Evolutionary conservation across 2,329 filamentous ascomycete genomes (phyloP), one percentile per base, ranked within the genome.

Genomic region (Eurotiales sp.): DNA sequence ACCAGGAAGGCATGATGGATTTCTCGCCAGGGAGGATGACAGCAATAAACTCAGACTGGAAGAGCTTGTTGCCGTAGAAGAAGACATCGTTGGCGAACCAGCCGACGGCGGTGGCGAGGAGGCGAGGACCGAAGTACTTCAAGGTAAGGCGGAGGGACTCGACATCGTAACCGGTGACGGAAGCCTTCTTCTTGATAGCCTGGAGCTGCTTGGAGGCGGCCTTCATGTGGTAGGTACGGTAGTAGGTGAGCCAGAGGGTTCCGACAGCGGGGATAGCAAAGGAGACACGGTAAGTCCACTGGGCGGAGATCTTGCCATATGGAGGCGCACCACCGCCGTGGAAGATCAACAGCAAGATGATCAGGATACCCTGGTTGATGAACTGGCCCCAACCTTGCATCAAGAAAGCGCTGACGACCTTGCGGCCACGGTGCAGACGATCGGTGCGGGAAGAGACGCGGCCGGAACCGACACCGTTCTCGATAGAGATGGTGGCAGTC

Each of bases 381-480:
- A 96, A 88, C 72, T 97, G 92, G 59, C 92, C 92, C 92, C 92
- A 97, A 50, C 92, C 92, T 73, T 97, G 92, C 92, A 97, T 96
- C 72, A 97, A 73, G 77, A 97, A 97, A 53, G 92, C 91, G 70
- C 87, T 90, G 59, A 90, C 96, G 67, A 96, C 92, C 72, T 95
- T 95, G 65, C 92, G 88, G 58, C 92, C 92, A 73, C 92, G 90
- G 76, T 97, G 92, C 48, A 97, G 84, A 67, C 92, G 89, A 69
- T 97, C 92, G 49, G 96, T 90, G 56, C 86, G 86, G 53, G 90
- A 96, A 6, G 92, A 96, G 49, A 96, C 75, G 69, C 86, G 91
- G 56, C 92, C 91, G 32, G 89, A 76, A n/a, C 88, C 84, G 41
- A 91, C 86, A 14, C 89, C 87, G 64, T 91, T 90, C 70, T 96